Base-by-base conservation (phyloP, 202 grass and related monocot species). In the Tripidium arundinaceum region DNA sequence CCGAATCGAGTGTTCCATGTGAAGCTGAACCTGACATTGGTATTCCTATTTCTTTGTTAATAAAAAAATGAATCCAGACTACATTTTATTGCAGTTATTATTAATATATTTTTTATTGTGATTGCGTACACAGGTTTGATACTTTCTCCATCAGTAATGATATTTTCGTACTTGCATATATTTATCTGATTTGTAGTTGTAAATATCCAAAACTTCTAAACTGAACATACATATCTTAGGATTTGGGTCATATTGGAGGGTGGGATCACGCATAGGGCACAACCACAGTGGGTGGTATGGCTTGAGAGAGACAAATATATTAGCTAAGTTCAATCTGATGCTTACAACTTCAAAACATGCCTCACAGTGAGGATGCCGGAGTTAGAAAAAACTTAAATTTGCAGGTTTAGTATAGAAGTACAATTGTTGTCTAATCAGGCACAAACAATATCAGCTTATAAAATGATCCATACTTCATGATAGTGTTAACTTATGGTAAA, bases 11-110 rank as follows among this genome's bases (percentile, higher is more conserved):
- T 79, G 70, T 78, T 79, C 77, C 78, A 61, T 64, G 39, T 88
- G 87, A 92, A 25, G 86, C 89, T 70, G 73, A 83, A 61, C 76
- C 72, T 42, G 54, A 86, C 63, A 90, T 82, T 43, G 87, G 93
- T 96, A 90, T 79, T 55, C 19, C 45, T 64, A 49, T 65, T 69
- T 26, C 26, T 72, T 1, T 11, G 25, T 63, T 81, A 60, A 16
- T 22, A 31, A 31, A 31, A 31, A 31, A 31, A 31, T 31, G n/a
- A n/a, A n/a, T n/a, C n/a, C n/a, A n/a, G n/a, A n/a, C n/a, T n/a
- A n/a, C n/a, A n/a, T n/a, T n/a, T 3, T 3, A 31, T 31, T 31
- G 29, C 25, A 75, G 38, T 40, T 63, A 54, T 62, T 69, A 1
- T 49, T 62, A 27, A 63, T 84, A 47, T 77, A 11, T 67, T 66